phyloP scores from a whole-genome alignment of 345 rosid genomes.

The Pistacia vera region DNA sequence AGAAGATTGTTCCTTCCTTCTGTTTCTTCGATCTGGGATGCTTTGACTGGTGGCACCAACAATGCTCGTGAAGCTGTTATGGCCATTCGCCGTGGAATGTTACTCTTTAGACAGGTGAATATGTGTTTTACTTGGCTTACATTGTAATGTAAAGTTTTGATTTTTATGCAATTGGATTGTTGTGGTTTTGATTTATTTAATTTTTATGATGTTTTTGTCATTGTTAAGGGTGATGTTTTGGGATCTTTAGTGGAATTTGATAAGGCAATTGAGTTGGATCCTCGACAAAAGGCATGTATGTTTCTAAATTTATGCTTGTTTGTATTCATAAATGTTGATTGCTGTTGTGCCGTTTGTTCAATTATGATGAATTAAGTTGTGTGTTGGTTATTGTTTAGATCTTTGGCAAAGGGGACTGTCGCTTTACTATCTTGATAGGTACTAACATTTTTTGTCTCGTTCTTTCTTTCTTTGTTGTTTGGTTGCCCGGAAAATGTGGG shows the following conservation, averaged over 20 bases:
- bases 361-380: background rate
- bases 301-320: constrained; percentile 11
- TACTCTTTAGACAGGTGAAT: constrained; percentile 71
- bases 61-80: constrained; percentile 63
- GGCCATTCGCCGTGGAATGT: constrained; percentile 75
- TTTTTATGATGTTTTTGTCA: constrained; percentile 15
- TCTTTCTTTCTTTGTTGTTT: background rate
- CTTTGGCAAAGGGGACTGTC: constrained; percentile 67
- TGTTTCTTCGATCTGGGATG: constrained; percentile 83
- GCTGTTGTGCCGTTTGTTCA: background rate
- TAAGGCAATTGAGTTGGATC: constrained; percentile 74
- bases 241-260: constrained; percentile 79
- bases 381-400: constrained; percentile 32
- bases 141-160: background rate
- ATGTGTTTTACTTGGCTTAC: background rate
- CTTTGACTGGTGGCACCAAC: constrained; percentile 68
- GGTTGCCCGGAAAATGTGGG: constrained; percentile 1
- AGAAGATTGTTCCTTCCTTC: constrained; percentile 73
- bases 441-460: background rate
- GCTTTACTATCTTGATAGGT: constrained; percentile 63
- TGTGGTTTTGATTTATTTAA: background rate
- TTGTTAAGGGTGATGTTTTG: constrained; percentile 70
- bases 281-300: constrained; percentile 85
- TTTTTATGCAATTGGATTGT: background rate
- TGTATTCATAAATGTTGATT: background rate